phyloP scores from a whole-genome alignment of 1,284 basidiomycete species.

The Microbotryum intermedium region DNA sequence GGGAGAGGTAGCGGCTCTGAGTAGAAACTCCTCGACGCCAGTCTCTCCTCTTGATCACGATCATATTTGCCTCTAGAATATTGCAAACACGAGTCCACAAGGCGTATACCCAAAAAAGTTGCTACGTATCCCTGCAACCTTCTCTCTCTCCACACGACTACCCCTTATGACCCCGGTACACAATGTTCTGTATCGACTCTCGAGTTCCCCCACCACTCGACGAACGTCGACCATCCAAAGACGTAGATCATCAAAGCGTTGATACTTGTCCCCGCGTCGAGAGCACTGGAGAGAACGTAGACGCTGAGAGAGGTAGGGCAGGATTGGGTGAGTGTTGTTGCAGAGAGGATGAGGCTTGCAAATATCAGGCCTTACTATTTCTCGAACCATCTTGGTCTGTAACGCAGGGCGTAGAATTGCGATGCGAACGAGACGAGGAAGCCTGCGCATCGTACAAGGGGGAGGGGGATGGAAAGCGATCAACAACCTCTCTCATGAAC shows the following conservation, averaged over 20 bases:
- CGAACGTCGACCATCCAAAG: constrained; percentile 25
- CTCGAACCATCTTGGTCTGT: constrained; percentile 34
- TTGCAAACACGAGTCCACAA: no score
- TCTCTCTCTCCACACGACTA: not conserved
- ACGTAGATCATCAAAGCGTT: constrained; percentile 35
- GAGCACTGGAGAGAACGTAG: constrained; percentile 29
- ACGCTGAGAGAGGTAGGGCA: constrained; percentile 7
- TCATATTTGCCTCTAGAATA: no score
- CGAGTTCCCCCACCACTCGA: constrained; percentile 31
- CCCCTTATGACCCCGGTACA: constrained; percentile 13
- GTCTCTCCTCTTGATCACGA: no score
- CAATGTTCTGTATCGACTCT: constrained; percentile 33
- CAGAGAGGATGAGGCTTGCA: not conserved
- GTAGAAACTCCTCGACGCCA: no score
- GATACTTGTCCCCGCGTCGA: constrained; percentile 35
- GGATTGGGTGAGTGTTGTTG: not conserved
- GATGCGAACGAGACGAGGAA: constrained; percentile 32
- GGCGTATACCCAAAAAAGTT: no score
- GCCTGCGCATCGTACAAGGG: constrained; percentile 12
- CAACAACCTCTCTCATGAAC: no score
- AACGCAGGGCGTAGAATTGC: constrained; percentile 33
- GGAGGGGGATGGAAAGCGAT: not conserved
- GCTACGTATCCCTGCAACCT: no score
- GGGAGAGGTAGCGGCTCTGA: no score
- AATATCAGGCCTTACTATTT: constrained; percentile 28